These are phyloP conservation scores for Beta lomatogona DNA, from an alignment of 179 eudicot species.

Conservation along the genomic window DNA sequence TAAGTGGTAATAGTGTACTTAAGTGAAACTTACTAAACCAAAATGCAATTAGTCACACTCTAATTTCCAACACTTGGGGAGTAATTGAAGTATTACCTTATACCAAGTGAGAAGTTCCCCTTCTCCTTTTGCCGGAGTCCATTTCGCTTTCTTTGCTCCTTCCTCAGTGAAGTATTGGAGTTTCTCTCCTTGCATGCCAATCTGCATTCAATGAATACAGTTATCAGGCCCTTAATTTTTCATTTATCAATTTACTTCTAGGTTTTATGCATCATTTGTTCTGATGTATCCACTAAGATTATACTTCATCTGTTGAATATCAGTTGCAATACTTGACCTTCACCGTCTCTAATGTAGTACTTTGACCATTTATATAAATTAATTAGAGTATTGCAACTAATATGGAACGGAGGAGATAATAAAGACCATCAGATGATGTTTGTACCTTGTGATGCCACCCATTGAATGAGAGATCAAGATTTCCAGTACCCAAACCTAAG, in stretches of 20 bases:
- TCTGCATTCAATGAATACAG: slow-evolving; percentile 35
- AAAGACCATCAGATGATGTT: background rate
- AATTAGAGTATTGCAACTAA: too few species aligned
- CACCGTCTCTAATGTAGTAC: too few species aligned
- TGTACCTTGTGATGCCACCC: slow-evolving; percentile 72
- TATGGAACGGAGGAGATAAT: too few species aligned
- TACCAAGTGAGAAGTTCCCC: slow-evolving; percentile 68
- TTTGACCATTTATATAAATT: too few species aligned
- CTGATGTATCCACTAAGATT: background rate
- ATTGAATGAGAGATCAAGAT: slow-evolving; percentile 65
- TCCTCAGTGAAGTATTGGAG: slow-evolving; percentile 53
- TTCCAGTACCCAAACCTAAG: slow-evolving; percentile 74
- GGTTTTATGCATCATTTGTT: background rate
- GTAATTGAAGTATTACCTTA: slow-evolving; percentile 48
- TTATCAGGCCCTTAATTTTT: background rate
- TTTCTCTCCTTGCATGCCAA: slow-evolving; percentile 66
- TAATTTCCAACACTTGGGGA: too few species aligned
- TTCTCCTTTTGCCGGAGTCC: slow-evolving; percentile 48
- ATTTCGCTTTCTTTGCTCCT: slow-evolving; percentile 52
- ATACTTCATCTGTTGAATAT: too few species aligned
- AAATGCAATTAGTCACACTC: too few species aligned
- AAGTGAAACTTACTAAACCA: background rate
- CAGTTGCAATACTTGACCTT: too few species aligned
- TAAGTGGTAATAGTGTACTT: background rate
- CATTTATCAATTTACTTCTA: background rate